Evolutionary conservation across 225 moss, liverwort and hornwort species (phyloP), one percentile per base, ranked within the genome.

Genomic region (Climacium dendroides): DNA sequence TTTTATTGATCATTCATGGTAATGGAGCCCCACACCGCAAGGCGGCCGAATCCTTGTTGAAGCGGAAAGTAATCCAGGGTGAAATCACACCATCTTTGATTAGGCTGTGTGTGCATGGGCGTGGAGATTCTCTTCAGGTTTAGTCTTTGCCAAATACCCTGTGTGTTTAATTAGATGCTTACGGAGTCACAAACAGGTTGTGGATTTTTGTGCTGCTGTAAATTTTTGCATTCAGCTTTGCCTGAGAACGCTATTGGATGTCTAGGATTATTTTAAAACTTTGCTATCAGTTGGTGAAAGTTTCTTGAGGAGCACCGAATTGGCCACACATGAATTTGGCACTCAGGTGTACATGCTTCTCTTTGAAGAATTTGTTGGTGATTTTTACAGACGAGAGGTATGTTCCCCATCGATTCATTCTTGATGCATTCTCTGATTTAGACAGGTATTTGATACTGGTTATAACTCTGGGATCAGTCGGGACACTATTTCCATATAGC

Each of bases 241-340:
- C 64, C 86, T 90, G 52, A 84, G 50, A 30, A n/a, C 85, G 85
- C 50, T 78, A 13, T 84, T 89, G 67, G 52, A 76, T 78, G 64
- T 89, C 90, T 91, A 97, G 97, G 96, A 95, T 81, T 97, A 97
- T 83, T 97, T 97, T 84, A 95, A 95, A 88, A 95, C 97, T 86
- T 82, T 97, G 90, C 81, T 97, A 50, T 93, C 93, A 30, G 90
- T 97, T 30, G 94, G 95, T 86, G 96, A 96, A 83, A 87, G 90
- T 80, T 95, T 95, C 82, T 83, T 95, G 92, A 95, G 97, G 89
- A 94, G 88, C 88, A 91, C 91, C 86, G 96, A 96, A 83, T 79
- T 87, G 78, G 92, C 89, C 79, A 89, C 94, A 79, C 90, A 93
- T 79, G 93, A 95, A 85, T 97, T 96, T 92, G 96, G 97, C 78